Evolutionary conservation across 2,329 filamentous ascomycete species (phyloP), one percentile per base, ranked within the genome.

Genomic region (Fusarium udum): DNA sequence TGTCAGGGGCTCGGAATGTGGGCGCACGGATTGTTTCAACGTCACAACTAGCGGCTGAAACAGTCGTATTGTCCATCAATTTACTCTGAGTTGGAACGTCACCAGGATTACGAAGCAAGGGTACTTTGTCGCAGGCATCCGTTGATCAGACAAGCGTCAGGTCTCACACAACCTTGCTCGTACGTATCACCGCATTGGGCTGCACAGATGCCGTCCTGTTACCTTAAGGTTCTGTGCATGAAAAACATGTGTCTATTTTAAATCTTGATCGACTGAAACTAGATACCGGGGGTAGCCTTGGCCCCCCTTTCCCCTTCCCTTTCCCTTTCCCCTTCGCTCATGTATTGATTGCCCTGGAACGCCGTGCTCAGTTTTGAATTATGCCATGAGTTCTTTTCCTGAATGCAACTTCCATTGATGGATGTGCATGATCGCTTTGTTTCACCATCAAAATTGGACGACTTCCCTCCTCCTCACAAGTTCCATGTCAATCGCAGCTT

Each of bases 11-110:
- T 36, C 28, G 51, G 69, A 73, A 73, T 70, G 72, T 66, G 65
- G 65, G 59, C 57, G 71, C 75, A 77, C 75, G 73, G 73, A 39
- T 74, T 66, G 75, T 77, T 75, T 77, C 75, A 77, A 73, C 63
- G 42, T 62, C 53, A 58, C 49, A 61, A 72, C 70, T 75, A 74
- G 71, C 64, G 68, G 57, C 75, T 77, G 75, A 77, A 77, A 77
- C 75, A 63, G 61, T 62, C 52, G 58, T 67, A 62, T 45, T 51
- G 37, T 45, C 55, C 49, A 69, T 62, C 66, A 63, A 66, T 61
- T 26, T 37, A 31, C 56, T 59, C 32, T 57, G 49, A 39, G 36
- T 49, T 60, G 36, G 56, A 65, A 64, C 69, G 39, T 46, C 48
- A 45, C 53, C 48, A 69, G 64, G 55, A 73, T 67, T 61, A 34